Conservation (phyloP, 306 rosid genomes). For the Dryas alaskensis region DNA sequence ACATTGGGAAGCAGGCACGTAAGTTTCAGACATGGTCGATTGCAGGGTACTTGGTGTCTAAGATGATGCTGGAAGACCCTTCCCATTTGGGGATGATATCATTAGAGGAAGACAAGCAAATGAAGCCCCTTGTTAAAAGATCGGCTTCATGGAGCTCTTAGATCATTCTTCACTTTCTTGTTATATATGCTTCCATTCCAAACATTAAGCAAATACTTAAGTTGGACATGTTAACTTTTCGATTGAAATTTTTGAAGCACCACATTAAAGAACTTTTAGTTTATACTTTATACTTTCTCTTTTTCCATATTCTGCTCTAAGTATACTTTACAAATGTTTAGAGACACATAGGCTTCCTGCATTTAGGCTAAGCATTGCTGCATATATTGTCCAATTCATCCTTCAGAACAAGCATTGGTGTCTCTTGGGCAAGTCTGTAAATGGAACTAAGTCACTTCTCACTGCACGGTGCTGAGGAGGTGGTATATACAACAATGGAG, state of each 20-base stretch:
- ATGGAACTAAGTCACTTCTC: constrained; percentile 35
- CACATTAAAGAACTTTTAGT: background rate
- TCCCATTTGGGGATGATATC: constrained; percentile 41
- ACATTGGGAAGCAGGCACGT: constrained; percentile 32
- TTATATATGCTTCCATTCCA: background rate
- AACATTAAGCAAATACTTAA: background rate
- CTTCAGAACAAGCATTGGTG: too few relatives aligned
- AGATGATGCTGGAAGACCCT: constrained; percentile 44
- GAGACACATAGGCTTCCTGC: too few relatives aligned
- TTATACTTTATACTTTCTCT: background rate
- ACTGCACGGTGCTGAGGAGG: constrained; percentile 57
- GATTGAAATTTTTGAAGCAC: background rate
- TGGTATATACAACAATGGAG: constrained; percentile 66
- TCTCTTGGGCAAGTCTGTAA: constrained; percentile 46
- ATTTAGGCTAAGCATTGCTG: too few relatives aligned
- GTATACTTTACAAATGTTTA: too few relatives aligned
- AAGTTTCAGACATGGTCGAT: constrained; percentile 39
- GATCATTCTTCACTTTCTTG: background rate
- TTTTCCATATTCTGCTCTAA: background rate
- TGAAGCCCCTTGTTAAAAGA: constrained; percentile 28
- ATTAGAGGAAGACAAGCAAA: constrained; percentile 31
- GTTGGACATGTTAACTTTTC: background rate
- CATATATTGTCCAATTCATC: constrained; percentile 13
- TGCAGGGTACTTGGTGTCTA: constrained; percentile 41
- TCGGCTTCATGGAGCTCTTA: constrained; percentile 36